phyloP scores from a whole-genome alignment of 805 yeast species.

The Saccharomycopsis guyanensis region DNA sequence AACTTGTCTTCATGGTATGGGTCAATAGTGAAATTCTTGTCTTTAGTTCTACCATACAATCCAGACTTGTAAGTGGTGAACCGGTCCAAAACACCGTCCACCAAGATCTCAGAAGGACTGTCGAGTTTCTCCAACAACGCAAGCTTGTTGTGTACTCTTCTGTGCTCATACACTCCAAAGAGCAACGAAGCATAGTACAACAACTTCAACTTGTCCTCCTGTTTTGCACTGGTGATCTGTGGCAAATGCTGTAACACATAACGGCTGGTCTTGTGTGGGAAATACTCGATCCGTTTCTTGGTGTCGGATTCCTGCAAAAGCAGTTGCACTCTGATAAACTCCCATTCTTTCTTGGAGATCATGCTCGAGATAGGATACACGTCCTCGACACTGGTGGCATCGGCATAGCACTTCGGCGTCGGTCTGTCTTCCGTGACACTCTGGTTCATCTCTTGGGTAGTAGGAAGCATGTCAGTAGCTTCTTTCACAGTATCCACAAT shows the following conservation, averaged over 20 bases:
- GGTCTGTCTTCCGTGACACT: constrained; percentile 65
- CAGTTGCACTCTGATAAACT: constrained; percentile 55
- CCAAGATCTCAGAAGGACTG: constrained; percentile 62
- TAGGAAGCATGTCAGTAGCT: constrained; percentile 66
- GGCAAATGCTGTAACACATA: constrained; percentile 45
- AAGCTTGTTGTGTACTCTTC: constrained; percentile 54
- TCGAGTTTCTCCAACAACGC: constrained; percentile 53
- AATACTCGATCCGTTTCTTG: constrained; percentile 43
- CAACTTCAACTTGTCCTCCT: constrained; percentile 54
- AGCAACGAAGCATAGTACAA: constrained; percentile 76
- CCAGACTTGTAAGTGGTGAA: constrained; percentile 65
- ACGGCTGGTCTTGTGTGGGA: constrained; percentile 57
- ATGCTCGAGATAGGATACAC: constrained; percentile 69
- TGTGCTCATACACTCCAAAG: constrained; percentile 70
- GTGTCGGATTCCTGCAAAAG: constrained; percentile 43
- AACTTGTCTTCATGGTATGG: constrained; percentile 85
- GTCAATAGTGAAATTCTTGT: constrained; percentile 70
- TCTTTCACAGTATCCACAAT: constrained; percentile 73
- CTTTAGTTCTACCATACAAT: constrained; percentile 57
- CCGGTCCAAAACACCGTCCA: constrained; percentile 63
- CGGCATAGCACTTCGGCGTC: constrained; percentile 67
- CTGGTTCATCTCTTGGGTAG: constrained; percentile 44
- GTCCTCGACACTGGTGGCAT: constrained; percentile 78
- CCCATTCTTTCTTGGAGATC: constrained; percentile 60
- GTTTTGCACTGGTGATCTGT: constrained; percentile 35